Evolutionary conservation across 345 rosid species (phyloP), one percentile per base, ranked within the genome.

Genomic region (Orychophragmus violaceus): DNA sequence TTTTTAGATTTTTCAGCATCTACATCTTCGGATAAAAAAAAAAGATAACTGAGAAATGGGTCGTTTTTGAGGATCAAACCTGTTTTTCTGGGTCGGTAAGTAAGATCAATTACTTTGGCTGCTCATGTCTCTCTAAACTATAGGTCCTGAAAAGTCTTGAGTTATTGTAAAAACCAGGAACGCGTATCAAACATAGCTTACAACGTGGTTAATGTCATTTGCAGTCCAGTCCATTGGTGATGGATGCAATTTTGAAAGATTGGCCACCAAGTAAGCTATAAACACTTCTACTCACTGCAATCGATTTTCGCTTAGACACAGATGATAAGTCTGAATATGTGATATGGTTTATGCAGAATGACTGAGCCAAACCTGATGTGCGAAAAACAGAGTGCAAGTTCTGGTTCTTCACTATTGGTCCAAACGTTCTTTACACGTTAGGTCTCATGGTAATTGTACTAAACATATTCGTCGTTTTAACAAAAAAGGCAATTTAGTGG

Each of bases 161-260:
- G 41, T 16, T 36, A 36, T 11, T 66, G 35, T 53, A 29, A 37
- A 32, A 48, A 5, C 4, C 74, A 89, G 91, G 91, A 87, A 66
- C 89, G 88, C 3, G 67, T 90, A 57, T 90, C 96, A 1, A 90
- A 87, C 76, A 44, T 80, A 13, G 84, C 81, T 19, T 87, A 84
- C 82, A 82, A 82, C 55, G 27, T 90, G 0, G 68, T 76, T 27
- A 27, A n/a, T 27, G 29, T 27, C 5, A 27, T 27, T 27, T 27
- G 29, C 29, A 27, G 29, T 27, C 88, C 91, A 0, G 82, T 89
- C 87, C 23, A 84, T 89, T 22, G 94, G 94, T 0, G 94, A 89
- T 33, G 89, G 94, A 53, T 94, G 91, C 49, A 89, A 89, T 69
- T 29, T 76, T 6, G 94, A 89, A 76, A 89, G 94, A 73, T 75